Base-by-base conservation (phyloP, 108 stramenopile genomes). In the Aurantiochytrium sp. region DNA sequence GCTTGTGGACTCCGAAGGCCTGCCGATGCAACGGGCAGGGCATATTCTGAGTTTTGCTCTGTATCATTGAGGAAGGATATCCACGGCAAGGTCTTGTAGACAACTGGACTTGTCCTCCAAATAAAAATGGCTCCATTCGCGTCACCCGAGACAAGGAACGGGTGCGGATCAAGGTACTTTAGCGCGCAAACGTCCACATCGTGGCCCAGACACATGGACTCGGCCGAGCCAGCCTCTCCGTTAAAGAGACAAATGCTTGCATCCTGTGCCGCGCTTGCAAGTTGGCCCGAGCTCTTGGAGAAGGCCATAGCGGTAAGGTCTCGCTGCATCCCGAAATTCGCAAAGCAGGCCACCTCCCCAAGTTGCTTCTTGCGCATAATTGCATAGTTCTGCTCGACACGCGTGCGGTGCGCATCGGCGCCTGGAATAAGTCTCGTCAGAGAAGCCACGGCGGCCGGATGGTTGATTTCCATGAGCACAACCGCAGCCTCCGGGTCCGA, bases 401-500 rank as follows among this genome's bases (percentile, higher is more conserved):
- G 10, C 76, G 44, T 3, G 16, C 51, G 76, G 25, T 83, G 16
- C 76, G 51, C 45, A 35, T 12, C 49, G 76, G 49, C 76, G 23
- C 76, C 76, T 6, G 76, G 76, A 25, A 83, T 83, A 4, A 45
- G 14, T 2, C 51, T 12, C 45, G 25, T 12, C 47, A 90, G 45
- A 14, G 35, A 18, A 5, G 23, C 25, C 42, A 72, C 23, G n/a
- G 42, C 88, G 18, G 8, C 1, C 12, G 42, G 90, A 45, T 72
- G 60, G n/a, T 89, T 90, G 4, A 72, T 72, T 23, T 71, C 55
- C 49, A 72, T 60, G 29, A 90, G 72, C 21, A 89, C 44, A 4
- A 88, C 49, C 21, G 87, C 87, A 10, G 71, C 90, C 51, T 90
- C 90, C 51, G 88, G 87, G 23, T 87, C 88, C 8, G 57, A 72